These are phyloP conservation scores for Candida pseudoglaebosa DNA, from an alignment of 805 yeast genomes.

Conservation along the genomic window DNA sequence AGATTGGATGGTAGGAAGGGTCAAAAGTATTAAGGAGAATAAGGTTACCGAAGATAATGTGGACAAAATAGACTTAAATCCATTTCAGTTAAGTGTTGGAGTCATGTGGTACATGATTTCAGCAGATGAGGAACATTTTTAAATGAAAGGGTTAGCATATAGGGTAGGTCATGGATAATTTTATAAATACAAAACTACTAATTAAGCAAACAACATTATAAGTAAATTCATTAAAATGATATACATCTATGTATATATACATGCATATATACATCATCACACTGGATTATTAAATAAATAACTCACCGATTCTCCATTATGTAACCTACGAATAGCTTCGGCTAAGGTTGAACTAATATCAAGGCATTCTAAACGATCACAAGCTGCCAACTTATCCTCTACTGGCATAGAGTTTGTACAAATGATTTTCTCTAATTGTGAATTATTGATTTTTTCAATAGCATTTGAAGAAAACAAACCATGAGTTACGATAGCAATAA, in stretches of 20 bases:
- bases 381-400: slow-evolving; percentile 53
- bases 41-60: slow-evolving; percentile 45
- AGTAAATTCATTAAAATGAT: neutral
- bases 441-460: slow-evolving; percentile 62
- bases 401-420: slow-evolving; percentile 82
- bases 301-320: slow-evolving; percentile 82
- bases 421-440: slow-evolving; percentile 63
- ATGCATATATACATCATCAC: too few species aligned
- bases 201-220: neutral
- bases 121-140: slow-evolving; percentile 40
- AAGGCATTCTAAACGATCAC: slow-evolving; percentile 63
- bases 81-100: slow-evolving; percentile 62
- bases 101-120: slow-evolving; percentile 61
- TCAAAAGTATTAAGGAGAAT: slow-evolving; percentile 53
- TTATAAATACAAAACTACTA: too few species aligned
- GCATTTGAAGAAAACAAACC: slow-evolving; percentile 78
- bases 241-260: neutral
- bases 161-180: neutral
- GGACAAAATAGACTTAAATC: slow-evolving; percentile 43
- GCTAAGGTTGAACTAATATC: slow-evolving; percentile 75
- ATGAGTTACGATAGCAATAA: slow-evolving; percentile 79
- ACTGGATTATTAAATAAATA: slow-evolving; percentile 61
- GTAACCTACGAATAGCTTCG: slow-evolving; percentile 79
- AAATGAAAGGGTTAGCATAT: neutral
- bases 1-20: slow-evolving; percentile 83